Conservation (phyloP, 2,329 filamentous ascomycete species). For the Zymoseptoria passerinii region DNA sequence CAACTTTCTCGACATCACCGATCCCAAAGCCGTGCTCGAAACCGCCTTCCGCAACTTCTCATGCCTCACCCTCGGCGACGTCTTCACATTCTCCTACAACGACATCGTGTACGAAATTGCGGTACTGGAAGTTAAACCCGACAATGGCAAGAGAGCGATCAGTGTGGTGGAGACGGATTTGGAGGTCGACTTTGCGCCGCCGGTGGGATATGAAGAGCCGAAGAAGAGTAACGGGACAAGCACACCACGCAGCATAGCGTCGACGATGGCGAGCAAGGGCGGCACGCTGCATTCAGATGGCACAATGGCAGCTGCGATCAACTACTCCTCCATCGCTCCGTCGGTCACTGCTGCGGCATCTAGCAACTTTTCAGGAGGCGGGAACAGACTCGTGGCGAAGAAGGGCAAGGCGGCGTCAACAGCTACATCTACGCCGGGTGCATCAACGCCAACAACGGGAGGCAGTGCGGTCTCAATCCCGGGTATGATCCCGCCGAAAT, state of each 20-base stretch:
- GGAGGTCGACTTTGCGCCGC: constrained; percentile 89
- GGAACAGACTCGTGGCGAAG: constrained; percentile 75
- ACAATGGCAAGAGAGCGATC: constrained; percentile 70
- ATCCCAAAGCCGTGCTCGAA: constrained; percentile 94
- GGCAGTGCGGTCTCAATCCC: constrained; percentile 33
- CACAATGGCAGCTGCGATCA: constrained; percentile 96
- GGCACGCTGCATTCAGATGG: constrained; percentile 76
- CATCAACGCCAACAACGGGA: constrained; percentile 52
- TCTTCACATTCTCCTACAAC: constrained; percentile 96
- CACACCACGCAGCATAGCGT: constrained; percentile 61
- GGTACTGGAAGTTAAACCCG: constrained; percentile 86
- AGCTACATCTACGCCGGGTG: constrained; percentile 19
- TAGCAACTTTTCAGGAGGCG: constrained; percentile 71
- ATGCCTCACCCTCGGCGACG: constrained; percentile 82
- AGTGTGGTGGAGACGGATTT: constrained; percentile 95
- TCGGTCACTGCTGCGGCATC: constrained; percentile 57
- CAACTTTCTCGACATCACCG: constrained; percentile 91
- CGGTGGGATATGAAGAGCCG: constrained; percentile 89
- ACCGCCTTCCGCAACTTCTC: constrained; percentile 95
- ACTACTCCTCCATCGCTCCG: constrained; percentile 84
- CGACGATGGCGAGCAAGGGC: constrained; percentile 50
- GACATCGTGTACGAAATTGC: constrained; percentile 88
- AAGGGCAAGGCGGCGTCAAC: constrained; percentile 56
- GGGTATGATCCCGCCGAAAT: constrained; percentile 16
- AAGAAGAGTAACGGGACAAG: constrained; percentile 71